Base-by-base conservation (phyloP, 441 rosid genomes). In the Adansonia gregorii region DNA sequence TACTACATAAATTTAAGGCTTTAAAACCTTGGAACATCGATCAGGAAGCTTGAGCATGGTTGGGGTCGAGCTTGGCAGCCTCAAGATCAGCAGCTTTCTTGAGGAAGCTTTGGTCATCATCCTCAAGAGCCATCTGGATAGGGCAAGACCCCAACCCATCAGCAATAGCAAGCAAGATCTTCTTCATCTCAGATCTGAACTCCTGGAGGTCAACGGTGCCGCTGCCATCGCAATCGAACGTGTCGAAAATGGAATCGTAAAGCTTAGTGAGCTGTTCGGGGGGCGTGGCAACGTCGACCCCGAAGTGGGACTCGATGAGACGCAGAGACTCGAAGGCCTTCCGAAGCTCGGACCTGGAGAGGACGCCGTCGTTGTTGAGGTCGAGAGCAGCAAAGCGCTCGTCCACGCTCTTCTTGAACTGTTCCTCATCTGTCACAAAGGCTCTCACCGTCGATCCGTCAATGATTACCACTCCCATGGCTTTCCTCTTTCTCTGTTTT, bases 111-210 rank as follows among this genome's bases (percentile, higher is more conserved):
- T 81, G 85, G 17, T 83, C 90, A 71, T 79, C 91, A 24, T 93
- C 95, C 79, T 91, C 95, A 3, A 94, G 80, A n/a, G 73, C 95
- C 98, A 94, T 94, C 84, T 88, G 93, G 27, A 93, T 91, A 22
- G 97, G 98, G 82, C 75, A 81, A 7, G 88, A 84, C 0, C 98
- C 98, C 3, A 94, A 79, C 2, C 97, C 98, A 7, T 94, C 97
- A 8, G 97, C 97, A 51, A 94, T 90, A 22, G 97, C 97, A 2
- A 94, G 89, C 91, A 93, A 76, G 61, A 94, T 93, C 86, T 84
- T 86, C 92, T 85, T 89, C 86, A 91, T 84, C 89, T 91, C 97
- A 15, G 86, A 69, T 68, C 88, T 81, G 78, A 87, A 94, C 88
- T 94, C 98, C 41, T 83, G 89, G 4, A 76, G 79, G 79, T 92